These are phyloP conservation scores for Neurospora sp. DNA, from an alignment of 495 filamentous ascomycete species.

Conservation along the genomic window DNA sequence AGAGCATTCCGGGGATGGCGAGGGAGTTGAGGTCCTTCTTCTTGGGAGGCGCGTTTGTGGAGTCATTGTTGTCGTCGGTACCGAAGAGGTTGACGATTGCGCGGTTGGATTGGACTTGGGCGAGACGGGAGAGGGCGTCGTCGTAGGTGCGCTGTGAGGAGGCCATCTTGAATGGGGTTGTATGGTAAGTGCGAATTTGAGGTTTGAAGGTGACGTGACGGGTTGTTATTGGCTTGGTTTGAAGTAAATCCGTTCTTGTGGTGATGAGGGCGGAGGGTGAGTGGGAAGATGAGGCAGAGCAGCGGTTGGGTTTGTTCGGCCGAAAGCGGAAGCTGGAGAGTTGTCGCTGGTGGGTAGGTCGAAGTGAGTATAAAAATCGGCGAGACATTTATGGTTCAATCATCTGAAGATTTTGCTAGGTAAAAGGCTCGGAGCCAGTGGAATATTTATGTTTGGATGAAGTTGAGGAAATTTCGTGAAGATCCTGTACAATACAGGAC, in stretches of 20 bases:
- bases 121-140: conserved; percentile 41
- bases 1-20: conserved; percentile 79
- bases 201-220: neutral
- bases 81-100: conserved; percentile 37
- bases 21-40: conserved; percentile 50
- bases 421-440: neutral
- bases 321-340: neutral
- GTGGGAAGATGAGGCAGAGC: neutral
- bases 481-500: no score
- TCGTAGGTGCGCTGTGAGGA: conserved; percentile 18
- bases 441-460: neutral
- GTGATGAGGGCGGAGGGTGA: neutral
- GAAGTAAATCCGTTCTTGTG: neutral
- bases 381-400: neutral
- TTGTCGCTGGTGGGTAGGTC: neutral
- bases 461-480: neutral
- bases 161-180: conserved; percentile 4
- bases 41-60: neutral
- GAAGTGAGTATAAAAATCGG: neutral
- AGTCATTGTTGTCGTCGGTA: neutral
- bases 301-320: neutral
- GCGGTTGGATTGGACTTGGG: conserved; percentile 68
- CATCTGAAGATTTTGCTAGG: neutral
- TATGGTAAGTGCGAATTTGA: neutral
- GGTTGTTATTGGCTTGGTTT: neutral